Evolutionary conservation across 73 alveolate species (phyloP).

Genomic region (Stentor roeselii): DNA sequence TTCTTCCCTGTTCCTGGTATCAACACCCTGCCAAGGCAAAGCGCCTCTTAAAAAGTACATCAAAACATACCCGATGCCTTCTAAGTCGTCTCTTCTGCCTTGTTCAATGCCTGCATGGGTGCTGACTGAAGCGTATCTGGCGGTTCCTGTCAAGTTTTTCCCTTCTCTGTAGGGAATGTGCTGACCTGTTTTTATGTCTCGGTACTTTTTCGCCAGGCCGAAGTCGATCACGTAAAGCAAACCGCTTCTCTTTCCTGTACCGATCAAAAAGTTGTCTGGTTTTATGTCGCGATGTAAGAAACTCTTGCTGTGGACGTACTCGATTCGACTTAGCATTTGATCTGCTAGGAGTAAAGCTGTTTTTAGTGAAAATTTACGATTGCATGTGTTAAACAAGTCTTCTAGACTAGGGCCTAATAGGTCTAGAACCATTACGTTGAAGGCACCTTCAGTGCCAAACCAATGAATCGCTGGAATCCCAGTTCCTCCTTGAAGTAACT

Average conservation of each 20-base stretch:
- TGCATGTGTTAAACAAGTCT: slow-evolving; percentile 47
- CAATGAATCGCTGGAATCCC: slow-evolving; percentile 72
- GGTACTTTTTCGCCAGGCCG: slow-evolving; percentile 70
- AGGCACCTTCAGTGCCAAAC: slow-evolving; percentile 79
- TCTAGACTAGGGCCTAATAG: slow-evolving; percentile 70
- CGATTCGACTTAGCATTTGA: slow-evolving; percentile 59
- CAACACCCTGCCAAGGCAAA: slow-evolving; percentile 87
- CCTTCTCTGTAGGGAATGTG: slow-evolving; percentile 52
- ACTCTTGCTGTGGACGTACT: slow-evolving; percentile 55
- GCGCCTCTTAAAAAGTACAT: slow-evolving; percentile 46
- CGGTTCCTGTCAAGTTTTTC: no score
- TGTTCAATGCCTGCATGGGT: slow-evolving; percentile 70
- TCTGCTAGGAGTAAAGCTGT: slow-evolving; percentile 72
- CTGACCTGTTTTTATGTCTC: slow-evolving; percentile 51
- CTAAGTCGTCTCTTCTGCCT: slow-evolving; percentile 77
- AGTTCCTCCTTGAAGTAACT: slow-evolving; percentile 64
- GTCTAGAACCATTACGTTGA: slow-evolving; percentile 77
- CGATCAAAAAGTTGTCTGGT: slow-evolving; percentile 71
- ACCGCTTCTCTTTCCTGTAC: slow-evolving; percentile 41
- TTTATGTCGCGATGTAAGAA: slow-evolving; percentile 63
- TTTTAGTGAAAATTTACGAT: slow-evolving; percentile 52
- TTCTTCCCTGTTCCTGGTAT: slow-evolving; percentile 73
- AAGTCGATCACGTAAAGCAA: slow-evolving; percentile 54
- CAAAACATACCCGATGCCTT: slow-evolving; percentile 67
- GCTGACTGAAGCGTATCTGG: slow-evolving; percentile 64